phyloP scores from a whole-genome alignment of 331 rosid genomes.

The Malus hybrid region DNA sequence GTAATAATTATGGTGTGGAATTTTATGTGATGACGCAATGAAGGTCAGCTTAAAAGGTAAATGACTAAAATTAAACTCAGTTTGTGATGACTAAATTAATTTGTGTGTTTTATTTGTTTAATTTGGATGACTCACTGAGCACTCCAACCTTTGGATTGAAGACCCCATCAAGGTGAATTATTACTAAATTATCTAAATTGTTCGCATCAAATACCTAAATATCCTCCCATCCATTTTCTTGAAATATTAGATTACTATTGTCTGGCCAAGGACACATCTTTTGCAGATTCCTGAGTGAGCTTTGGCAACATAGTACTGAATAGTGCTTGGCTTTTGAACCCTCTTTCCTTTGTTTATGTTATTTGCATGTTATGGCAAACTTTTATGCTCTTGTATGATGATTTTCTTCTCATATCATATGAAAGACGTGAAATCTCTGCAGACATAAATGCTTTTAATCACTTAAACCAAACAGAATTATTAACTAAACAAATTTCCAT shows the following conservation, averaged over 20 bases:
- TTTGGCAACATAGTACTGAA: background rate
- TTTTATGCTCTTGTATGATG: background rate
- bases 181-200: conserved; percentile 9
- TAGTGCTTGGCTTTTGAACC: conserved; percentile 7
- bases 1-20: conserved; percentile 14
- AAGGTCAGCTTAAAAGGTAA: conserved; percentile 49
- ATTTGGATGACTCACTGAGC: conserved; percentile 54
- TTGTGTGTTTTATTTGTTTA: background rate
- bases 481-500: background rate
- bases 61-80: conserved; percentile 14
- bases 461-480: background rate
- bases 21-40: conserved; percentile 48
- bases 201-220: conserved; percentile 33
- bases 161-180: conserved; percentile 25
- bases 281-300: conserved; percentile 3
- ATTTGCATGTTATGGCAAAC: background rate
- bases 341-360: conserved; percentile 1
- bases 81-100: conserved; percentile 14
- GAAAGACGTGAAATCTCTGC: background rate
- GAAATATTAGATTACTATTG: background rate
- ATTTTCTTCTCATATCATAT: background rate
- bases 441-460: background rate
- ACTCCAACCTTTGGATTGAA: conserved; percentile 25
- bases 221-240: conserved; percentile 15
- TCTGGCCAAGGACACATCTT: background rate